A percentile compares a stretch with the other conserved stretches of the same genome.
Evolutionary conservation across 2,329 filamentous ascomycete genomes (phyloP).

Genomic region (Fusarium guadeloupense): DNA sequence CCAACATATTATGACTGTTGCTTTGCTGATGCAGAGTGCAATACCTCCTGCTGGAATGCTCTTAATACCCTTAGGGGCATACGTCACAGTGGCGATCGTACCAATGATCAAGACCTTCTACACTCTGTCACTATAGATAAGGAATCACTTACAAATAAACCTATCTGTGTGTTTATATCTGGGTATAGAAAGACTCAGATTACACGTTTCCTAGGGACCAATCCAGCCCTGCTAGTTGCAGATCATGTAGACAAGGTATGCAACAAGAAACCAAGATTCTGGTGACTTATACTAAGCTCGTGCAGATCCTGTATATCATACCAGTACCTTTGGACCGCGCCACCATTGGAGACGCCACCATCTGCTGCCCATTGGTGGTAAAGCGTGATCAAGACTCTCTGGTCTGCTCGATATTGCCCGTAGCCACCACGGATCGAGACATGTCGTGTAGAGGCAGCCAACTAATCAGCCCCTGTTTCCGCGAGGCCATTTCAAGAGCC

Average conservation of each 20-base stretch:
- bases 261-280: rapidly evolving
- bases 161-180: constrained; percentile 11
- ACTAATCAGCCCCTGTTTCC: not conserved
- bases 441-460: not conserved
- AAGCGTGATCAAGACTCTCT: not conserved
- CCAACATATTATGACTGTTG: constrained; percentile 22
- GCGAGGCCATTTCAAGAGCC: constrained; percentile 4
- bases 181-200: not conserved
- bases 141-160: not conserved
- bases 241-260: constrained; percentile 14
- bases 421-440: not conserved
- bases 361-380: constrained; percentile 15
- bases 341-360: constrained; percentile 1
- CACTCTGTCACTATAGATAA: constrained; percentile 4
- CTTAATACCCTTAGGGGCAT: not conserved
- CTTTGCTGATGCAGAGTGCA: not conserved
- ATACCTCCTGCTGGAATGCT: not conserved
- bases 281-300: not conserved
- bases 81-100: constrained; percentile 5
- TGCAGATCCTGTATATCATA: constrained; percentile 3
- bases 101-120: not conserved
- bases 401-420: constrained; percentile 6
- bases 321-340: constrained; percentile 17
- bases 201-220: not conserved
- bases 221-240: not conserved